Evolutionary conservation across 805 yeast genomes (phyloP).

Genomic region (Pichia nakasei): DNA sequence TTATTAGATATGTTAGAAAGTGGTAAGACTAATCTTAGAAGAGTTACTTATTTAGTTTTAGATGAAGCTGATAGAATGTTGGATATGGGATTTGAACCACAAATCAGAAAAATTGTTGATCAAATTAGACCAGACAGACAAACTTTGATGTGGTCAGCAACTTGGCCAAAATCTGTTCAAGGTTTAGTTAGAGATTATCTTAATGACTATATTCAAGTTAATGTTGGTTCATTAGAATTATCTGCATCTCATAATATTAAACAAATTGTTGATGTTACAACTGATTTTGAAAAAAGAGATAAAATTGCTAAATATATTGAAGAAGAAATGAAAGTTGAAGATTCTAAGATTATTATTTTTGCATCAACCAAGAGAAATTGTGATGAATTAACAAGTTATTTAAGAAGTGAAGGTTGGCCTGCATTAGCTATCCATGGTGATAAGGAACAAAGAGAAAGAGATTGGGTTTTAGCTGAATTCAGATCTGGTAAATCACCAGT

Average conservation of each 20-base stretch:
- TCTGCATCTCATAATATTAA: slow-evolving; percentile 95
- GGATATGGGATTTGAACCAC: slow-evolving; percentile 99
- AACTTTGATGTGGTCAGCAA: slow-evolving; percentile 99
- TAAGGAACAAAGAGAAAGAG: slow-evolving; percentile 95
- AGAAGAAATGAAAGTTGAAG: slow-evolving; percentile 60
- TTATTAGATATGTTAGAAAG: slow-evolving; percentile 94
- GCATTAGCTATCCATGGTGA: slow-evolving; percentile 99
- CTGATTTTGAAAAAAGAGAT: slow-evolving; percentile 92
- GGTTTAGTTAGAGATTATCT: slow-evolving; percentile 85
- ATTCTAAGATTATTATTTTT: slow-evolving; percentile 76
- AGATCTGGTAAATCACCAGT: slow-evolving; percentile 87
- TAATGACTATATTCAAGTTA: slow-evolving; percentile 91
- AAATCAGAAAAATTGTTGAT: slow-evolving; percentile 89
- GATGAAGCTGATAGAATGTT: slow-evolving; percentile 99
- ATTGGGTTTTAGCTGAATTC: slow-evolving; percentile 94
- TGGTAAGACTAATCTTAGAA: slow-evolving; percentile 87
- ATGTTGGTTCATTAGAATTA: slow-evolving; percentile 90
- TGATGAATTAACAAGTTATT: slow-evolving; percentile 85
- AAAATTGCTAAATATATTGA: slow-evolving; percentile 77
- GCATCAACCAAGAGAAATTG: slow-evolving; percentile 98
- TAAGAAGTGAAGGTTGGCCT: slow-evolving; percentile 97
- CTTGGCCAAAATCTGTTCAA: slow-evolving; percentile 99
- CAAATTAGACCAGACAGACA: slow-evolving; percentile 99
- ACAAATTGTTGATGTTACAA: slow-evolving; percentile 84
- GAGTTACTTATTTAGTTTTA: slow-evolving; percentile 93